These are phyloP conservation scores for Davidsoniella australis DNA, from an alignment of 2,329 filamentous ascomycete genomes.

Conservation along the genomic window DNA sequence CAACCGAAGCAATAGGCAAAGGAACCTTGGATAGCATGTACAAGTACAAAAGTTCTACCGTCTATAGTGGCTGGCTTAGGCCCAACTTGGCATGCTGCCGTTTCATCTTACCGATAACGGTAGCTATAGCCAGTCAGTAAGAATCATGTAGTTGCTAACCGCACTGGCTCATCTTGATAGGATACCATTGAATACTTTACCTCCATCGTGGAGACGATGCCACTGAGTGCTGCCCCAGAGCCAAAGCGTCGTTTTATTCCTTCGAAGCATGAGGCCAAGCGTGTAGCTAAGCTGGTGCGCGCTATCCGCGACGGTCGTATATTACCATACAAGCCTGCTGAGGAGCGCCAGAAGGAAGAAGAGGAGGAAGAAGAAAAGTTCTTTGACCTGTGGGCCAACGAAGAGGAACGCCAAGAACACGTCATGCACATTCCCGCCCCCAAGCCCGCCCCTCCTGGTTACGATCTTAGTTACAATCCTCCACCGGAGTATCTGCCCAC, in stretches of 20 bases:
- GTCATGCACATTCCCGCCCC: constrained; percentile 90
- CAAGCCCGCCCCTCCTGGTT: constrained; percentile 81
- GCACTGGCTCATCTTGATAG: constrained; percentile 20
- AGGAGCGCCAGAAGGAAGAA: constrained; percentile 50
- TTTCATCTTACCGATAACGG: no score
- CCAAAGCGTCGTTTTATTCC: constrained; percentile 91
- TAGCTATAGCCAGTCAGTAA: no score
- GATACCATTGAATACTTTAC: constrained; percentile 91
- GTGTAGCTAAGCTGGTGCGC: constrained; percentile 91
- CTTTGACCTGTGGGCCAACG: constrained; percentile 92
- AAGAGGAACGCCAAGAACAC: constrained; percentile 65
- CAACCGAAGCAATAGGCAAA: no score
- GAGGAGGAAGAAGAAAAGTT: constrained; percentile 47
- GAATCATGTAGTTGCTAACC: constrained; percentile 13
- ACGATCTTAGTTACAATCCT: constrained; percentile 92
- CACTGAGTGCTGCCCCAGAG: constrained; percentile 81
- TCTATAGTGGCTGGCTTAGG: no score
- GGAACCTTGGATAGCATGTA: no score
- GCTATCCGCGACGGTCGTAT: constrained; percentile 92
- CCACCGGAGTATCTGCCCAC: constrained; percentile 86
- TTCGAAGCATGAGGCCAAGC: constrained; percentile 91
- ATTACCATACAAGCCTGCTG: constrained; percentile 66
- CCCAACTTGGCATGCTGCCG: no score
- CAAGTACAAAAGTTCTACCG: no score
- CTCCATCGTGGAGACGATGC: constrained; percentile 81